Evolutionary conservation across 306 rosid genomes (phyloP).

Genomic region (Citrullus colocynthis): DNA sequence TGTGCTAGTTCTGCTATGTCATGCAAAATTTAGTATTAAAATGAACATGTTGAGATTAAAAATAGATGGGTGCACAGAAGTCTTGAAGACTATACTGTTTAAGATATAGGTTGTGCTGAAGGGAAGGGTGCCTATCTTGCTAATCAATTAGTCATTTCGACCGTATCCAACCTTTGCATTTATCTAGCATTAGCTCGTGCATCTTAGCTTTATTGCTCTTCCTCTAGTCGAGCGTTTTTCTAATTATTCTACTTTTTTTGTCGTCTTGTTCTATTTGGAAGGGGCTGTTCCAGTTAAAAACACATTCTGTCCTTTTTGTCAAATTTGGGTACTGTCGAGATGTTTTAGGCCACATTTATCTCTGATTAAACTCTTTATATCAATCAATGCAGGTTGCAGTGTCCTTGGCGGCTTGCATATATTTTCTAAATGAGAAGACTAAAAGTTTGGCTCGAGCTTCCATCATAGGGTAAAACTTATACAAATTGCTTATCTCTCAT

Average conservation of each 20-base stretch:
- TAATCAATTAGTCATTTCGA: background rate
- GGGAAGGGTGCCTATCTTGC: background rate
- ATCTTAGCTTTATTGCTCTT: background rate
- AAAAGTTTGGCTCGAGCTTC: conserved; percentile 80
- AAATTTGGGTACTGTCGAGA: background rate
- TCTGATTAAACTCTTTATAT: background rate
- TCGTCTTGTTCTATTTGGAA: background rate
- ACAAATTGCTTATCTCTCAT: background rate
- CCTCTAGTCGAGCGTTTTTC: background rate
- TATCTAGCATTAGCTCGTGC: background rate
- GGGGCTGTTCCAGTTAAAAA: background rate
- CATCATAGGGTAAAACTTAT: conserved; percentile 47
- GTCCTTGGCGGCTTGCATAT: conserved; percentile 91
- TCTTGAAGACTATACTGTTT: background rate
- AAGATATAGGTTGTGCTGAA: background rate
- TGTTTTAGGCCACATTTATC: background rate
- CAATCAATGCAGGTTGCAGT: conserved; percentile 59
- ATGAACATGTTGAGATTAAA: background rate
- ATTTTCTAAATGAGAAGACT: conserved; percentile 88
- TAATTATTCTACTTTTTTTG: background rate
- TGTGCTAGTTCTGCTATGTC: background rate
- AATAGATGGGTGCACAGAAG: background rate
- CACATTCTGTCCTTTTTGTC: background rate
- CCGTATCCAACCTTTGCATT: background rate
- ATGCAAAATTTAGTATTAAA: background rate